Evolutionary conservation across 257 asterid species (phyloP), one percentile per base, ranked within the genome.

Genomic region (Asclepias syriaca): DNA sequence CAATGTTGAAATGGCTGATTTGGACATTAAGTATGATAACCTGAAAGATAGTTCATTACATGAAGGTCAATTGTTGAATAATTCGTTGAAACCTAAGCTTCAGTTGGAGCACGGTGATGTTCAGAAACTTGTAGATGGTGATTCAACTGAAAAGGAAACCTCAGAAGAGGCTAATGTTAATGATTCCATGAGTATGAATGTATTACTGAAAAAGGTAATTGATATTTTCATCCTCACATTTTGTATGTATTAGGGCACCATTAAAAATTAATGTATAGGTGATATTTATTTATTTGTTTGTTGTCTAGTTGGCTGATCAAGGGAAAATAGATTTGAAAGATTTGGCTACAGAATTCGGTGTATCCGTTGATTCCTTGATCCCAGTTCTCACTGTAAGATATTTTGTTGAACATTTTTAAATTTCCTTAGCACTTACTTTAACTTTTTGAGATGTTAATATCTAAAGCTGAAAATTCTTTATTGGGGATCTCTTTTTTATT

Each of bases 331-430:
- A 83, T 72, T 76, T 82, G 50, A 82, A 82, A 76, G 95, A 90
- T 77, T 84, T 92, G 69, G 97, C 99, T 59, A 68, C 79, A 40
- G 96, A 90, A 81, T 88, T 90, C 76, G 99, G 97, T 56, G 89
- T 90, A 65, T 79, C 94, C 10, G 78, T 86, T 45, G 93, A 92
- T 75, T 82, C 84, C 65, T 76, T 95, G 87, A 77, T 81, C 71
- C 73, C 86, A 40, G 63, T 86, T 70, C 85, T 87, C 77, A 76
- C 84, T 53, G 99, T 95, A 95, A 89, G 77, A 43, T 69, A 72
- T 72, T 68, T 75, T 59, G 65, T 69, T 60, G 50, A 45, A 18
- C 24, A 18, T 53, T 5, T 53, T 53, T 10, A 8, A 18, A 18
- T 19, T 54, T 54, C 9, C 61, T 56, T 51, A 15, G 61, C 63